phyloP scores from a whole-genome alignment of 2,329 filamentous ascomycete species.

The Cordyceps fumosorosea region DNA sequence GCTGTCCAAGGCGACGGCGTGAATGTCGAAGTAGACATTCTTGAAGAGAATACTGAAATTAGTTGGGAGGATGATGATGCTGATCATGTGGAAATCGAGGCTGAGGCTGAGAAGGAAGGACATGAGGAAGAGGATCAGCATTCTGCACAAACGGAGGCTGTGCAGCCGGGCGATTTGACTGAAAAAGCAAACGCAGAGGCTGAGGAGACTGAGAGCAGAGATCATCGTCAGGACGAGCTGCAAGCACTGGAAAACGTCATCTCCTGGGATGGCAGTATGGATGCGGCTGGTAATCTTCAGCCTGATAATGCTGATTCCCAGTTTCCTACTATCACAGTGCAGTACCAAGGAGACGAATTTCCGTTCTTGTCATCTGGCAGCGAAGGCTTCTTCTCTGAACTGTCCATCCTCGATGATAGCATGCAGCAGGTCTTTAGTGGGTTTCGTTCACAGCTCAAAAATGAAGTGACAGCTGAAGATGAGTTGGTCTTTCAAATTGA shows the following conservation, averaged over 20 bases:
- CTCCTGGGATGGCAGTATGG: not conserved
- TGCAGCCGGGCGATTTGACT: not conserved
- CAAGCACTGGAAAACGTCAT: not conserved
- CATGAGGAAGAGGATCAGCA: slow-evolving; percentile 4
- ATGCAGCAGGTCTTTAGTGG: slow-evolving; percentile 38
- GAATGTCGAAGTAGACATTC: not conserved
- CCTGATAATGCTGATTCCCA: slow-evolving; percentile 6
- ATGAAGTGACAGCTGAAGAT: slow-evolving; percentile 39
- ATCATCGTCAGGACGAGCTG: slow-evolving; percentile 4
- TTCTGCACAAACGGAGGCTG: slow-evolving; percentile 4
- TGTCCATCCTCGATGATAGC: slow-evolving; percentile 34
- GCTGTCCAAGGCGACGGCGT: slow-evolving; percentile 9
- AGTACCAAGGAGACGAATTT: slow-evolving; percentile 38
- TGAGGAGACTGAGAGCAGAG: slow-evolving; percentile 1
- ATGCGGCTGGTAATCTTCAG: slow-evolving; percentile 5
- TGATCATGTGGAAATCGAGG: not conserved
- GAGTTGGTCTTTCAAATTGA: slow-evolving; percentile 47
- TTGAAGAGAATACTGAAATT: slow-evolving; percentile 18
- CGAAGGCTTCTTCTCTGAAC: slow-evolving; percentile 40
- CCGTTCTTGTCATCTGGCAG: slow-evolving; percentile 31
- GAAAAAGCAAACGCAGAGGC: slow-evolving; percentile 2
- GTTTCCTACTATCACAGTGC: slow-evolving; percentile 34
- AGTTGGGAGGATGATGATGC: slow-evolving; percentile 19
- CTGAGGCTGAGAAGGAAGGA: not conserved
- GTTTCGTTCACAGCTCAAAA: slow-evolving; percentile 39